Evolutionary conservation across 306 rosid genomes (phyloP).

Genomic region (Abrus pulchellus): DNA sequence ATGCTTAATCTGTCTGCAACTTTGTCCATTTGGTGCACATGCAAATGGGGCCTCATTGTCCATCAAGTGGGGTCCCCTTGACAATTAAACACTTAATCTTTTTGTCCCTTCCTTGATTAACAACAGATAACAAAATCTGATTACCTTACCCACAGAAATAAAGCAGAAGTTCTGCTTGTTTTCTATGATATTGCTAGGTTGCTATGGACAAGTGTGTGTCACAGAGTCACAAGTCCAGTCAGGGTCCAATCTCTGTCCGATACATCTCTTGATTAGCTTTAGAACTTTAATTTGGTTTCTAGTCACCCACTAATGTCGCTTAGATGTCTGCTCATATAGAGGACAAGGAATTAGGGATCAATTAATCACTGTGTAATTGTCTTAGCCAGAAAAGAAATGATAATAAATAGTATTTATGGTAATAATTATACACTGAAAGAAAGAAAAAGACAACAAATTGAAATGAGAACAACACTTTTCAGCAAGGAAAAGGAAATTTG

Average conservation of each 20-base stretch:
- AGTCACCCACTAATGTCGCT: conserved; percentile 42
- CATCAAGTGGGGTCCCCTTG: conserved; percentile 40
- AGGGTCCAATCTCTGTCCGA: not conserved
- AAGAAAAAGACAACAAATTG: conserved; percentile 26
- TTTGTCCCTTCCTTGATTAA: conserved; percentile 48
- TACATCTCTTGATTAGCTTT: conserved; percentile 12
- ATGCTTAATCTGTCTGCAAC: conserved; percentile 43
- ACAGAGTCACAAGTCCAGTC: conserved; percentile 13
- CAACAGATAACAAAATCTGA: conserved; percentile 43
- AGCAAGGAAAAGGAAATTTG: conserved; percentile 32
- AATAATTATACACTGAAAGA: conserved; percentile 11
- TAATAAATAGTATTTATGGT: not conserved
- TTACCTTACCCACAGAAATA: conserved; percentile 51
- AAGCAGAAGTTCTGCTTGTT: conserved; percentile 43
- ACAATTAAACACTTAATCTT: conserved; percentile 51
- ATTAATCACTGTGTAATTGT: conserved; percentile 21
- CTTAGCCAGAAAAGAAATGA: not conserved
- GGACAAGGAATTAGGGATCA: conserved; percentile 29
- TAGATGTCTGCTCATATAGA: conserved; percentile 32
- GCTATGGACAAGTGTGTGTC: conserved; percentile 35
- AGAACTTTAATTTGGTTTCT: conserved; percentile 25
- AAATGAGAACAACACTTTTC: conserved; percentile 37
- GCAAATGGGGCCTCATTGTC: conserved; percentile 55
- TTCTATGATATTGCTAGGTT: conserved; percentile 33
- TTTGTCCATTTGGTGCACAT: conserved; percentile 57